A percentile compares a stretch with the other conserved stretches of the same genome.
Conservation (phyloP, 2,329 filamentous ascomycete genomes). For the Neonectria faginata region DNA sequence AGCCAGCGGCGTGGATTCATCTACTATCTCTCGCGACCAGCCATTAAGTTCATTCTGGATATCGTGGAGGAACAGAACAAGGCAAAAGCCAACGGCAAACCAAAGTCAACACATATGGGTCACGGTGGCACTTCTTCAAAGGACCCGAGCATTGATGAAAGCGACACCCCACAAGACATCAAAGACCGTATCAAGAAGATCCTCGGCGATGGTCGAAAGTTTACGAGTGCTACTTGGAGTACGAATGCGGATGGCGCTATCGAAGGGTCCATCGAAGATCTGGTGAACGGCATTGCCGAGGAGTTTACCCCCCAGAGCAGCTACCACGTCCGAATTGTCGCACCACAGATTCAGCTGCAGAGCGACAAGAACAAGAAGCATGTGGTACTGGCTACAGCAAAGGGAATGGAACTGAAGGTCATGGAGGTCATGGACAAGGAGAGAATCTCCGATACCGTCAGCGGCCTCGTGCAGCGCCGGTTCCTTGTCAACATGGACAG, state of each 20-base stretch:
- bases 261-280: constrained; percentile 67
- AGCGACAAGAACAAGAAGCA: constrained; percentile 98
- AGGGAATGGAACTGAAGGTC: constrained; percentile 98
- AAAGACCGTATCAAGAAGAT: constrained; percentile 89
- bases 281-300: constrained; percentile 81
- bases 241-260: constrained; percentile 49
- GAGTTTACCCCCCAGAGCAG: constrained; percentile 93
- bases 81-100: constrained; percentile 61
- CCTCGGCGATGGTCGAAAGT: constrained; percentile 84
- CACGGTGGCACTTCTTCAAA: constrained; percentile 51
- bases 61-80: constrained; percentile 95
- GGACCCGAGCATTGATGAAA: constrained; percentile 59
- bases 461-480: constrained; percentile 91
- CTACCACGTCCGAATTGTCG: constrained; percentile 94
- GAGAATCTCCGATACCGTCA: constrained; percentile 90
- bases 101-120: constrained; percentile 45
- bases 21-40: constrained; percentile 95
- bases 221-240: constrained; percentile 64
- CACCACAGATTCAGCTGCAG: constrained; percentile 96
- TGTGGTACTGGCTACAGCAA: constrained; percentile 95
- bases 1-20: constrained; percentile 95
- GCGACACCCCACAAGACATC: constrained; percentile 73
- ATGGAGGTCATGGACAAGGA: constrained; percentile 98
- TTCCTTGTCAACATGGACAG: constrained; percentile 98
- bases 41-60: constrained; percentile 97